Conservation (phyloP, 495 filamentous ascomycete genomes). For the Hapsidospora chrysogenum region DNA sequence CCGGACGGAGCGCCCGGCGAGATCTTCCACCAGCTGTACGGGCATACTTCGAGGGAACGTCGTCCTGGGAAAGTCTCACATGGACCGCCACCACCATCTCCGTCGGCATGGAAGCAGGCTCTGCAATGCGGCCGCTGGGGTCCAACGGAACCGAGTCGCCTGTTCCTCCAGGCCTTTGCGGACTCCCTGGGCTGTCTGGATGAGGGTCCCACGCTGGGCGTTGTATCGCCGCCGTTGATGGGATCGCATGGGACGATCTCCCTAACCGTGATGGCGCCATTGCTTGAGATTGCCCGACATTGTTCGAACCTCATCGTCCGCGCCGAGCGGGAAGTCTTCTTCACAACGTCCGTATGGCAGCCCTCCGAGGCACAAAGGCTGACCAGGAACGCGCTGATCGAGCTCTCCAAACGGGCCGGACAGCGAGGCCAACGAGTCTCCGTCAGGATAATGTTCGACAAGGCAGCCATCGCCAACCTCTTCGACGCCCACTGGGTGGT, state of each 20-base stretch:
- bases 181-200: constrained; percentile 20
- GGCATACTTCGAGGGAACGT: constrained; percentile 10
- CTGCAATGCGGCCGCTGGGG: constrained; percentile 42
- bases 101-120: constrained; percentile 21
- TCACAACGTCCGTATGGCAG: constrained; percentile 65
- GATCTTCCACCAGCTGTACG: constrained; percentile 38
- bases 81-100: constrained; percentile 8
- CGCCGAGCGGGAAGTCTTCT: constrained; percentile 52
- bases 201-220: constrained; percentile 32
- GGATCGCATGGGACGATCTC: constrained; percentile 50
- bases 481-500: constrained; percentile 47
- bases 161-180: constrained; percentile 39
- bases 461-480: constrained; percentile 45
- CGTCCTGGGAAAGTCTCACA: constrained; percentile 6
- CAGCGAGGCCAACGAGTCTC: constrained; percentile 38
- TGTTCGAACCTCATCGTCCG: constrained; percentile 60
- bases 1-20: constrained; percentile 33
- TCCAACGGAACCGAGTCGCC: constrained; percentile 38
- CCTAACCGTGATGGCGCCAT: constrained; percentile 49
- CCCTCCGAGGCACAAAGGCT: constrained; percentile 46
- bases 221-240: constrained; percentile 55
- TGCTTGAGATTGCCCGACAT: constrained; percentile 50
- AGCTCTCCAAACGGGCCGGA: constrained; percentile 49
- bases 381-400: constrained; percentile 49
- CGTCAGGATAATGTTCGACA: constrained; percentile 63